Conservation (phyloP, 2,329 filamentous ascomycete species). For the Diplodia scrobiculata region DNA sequence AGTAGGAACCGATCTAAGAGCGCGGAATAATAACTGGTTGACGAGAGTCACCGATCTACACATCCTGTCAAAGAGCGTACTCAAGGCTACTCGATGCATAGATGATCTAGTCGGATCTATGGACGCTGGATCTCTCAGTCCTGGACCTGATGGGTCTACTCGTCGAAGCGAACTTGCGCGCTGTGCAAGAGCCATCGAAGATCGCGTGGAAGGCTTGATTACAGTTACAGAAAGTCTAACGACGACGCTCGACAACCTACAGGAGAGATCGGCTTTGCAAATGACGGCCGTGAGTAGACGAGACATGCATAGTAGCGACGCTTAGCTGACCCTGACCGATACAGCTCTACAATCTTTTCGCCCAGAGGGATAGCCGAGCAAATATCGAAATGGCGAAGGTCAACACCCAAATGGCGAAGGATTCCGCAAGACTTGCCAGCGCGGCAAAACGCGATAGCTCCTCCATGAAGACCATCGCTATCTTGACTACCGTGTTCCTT, state of each 20-base stretch:
- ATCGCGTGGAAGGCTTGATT: background rate
- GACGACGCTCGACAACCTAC: background rate
- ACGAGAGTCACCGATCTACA: too few species aligned
- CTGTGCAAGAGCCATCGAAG: background rate
- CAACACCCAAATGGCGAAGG: background rate
- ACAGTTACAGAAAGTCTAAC: background rate
- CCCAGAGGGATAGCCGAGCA: background rate
- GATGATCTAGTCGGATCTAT: background rate
- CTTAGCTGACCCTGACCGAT: background rate
- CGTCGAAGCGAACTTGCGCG: background rate
- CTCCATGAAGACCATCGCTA: slow-evolving; percentile 46
- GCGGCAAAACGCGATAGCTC: slow-evolving; percentile 39
- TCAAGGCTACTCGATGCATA: background rate
- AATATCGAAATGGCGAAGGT: background rate
- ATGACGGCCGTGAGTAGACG: background rate
- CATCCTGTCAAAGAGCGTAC: background rate
- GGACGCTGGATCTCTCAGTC: background rate
- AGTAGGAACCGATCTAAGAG: too few species aligned
- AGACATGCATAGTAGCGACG: background rate
- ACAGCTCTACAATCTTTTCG: background rate
- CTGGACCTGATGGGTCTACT: background rate
- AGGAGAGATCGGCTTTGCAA: background rate
- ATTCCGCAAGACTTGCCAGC: slow-evolving; percentile 29
- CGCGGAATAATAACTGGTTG: too few species aligned
- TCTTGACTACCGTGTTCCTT: slow-evolving; percentile 48